A percentile compares a stretch with the other conserved stretches of the same genome.
phyloP scores from a whole-genome alignment of 768 basidiomycete genomes.

The Tubosaeta sp. region DNA sequence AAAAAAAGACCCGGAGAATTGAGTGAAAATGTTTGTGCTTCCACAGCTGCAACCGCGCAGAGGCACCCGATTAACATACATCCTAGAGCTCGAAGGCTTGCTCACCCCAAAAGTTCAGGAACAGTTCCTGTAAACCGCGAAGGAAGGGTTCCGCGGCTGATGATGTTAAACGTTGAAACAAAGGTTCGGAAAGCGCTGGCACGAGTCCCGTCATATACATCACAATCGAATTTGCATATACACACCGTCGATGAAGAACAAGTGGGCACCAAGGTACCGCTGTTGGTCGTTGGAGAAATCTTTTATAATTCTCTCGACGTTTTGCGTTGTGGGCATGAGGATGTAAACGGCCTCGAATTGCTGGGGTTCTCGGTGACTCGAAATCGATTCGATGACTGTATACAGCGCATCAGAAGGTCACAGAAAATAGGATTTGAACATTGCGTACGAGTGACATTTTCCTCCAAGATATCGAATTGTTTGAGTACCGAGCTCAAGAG shows the following conservation, averaged over 20 bases:
- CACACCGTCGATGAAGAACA: constrained; percentile 92
- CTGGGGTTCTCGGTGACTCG: constrained; percentile 77
- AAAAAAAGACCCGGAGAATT: constrained; percentile 80
- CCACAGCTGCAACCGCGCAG: constrained; percentile 53
- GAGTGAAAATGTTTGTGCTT: constrained; percentile 82
- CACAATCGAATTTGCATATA: background rate
- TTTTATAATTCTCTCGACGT: constrained; percentile 84
- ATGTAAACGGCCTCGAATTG: constrained; percentile 91
- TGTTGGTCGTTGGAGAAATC: constrained; percentile 69
- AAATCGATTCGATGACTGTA: constrained; percentile 89
- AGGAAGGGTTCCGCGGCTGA: constrained; percentile 77
- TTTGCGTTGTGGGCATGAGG: constrained; percentile 91
- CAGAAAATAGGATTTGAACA: background rate
- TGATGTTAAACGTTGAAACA: constrained; percentile 71
- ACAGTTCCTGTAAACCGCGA: constrained; percentile 79
- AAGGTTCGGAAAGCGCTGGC: constrained; percentile 69
- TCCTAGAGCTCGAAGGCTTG: constrained; percentile 1
- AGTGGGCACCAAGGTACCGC: constrained; percentile 78
- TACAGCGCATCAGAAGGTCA: constrained; percentile 7
- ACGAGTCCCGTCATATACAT: background rate
- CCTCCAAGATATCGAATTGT: constrained; percentile 90
- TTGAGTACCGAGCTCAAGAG: constrained; percentile 83
- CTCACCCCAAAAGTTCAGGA: constrained; percentile 91
- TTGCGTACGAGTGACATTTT: constrained; percentile 90
- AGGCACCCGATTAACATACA: constrained; percentile 9